Conservation (phyloP, 176 grass and related monocot genomes). For the Hyparrhenia diplandra region DNA sequence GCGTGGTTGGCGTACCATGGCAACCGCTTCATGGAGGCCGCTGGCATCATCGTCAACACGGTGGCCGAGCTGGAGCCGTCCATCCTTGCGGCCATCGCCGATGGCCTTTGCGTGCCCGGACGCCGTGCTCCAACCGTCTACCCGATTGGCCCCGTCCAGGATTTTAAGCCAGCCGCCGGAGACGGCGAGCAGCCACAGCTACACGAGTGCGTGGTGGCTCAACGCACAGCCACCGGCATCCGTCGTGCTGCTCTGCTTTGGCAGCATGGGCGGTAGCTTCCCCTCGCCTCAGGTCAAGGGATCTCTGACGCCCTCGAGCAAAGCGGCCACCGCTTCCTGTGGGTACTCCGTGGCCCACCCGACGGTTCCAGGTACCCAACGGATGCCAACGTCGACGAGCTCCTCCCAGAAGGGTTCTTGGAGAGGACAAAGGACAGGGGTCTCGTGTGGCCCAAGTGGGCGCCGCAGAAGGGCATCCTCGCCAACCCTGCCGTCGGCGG, state of each 20-base stretch:
- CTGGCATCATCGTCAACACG: constrained; percentile 41
- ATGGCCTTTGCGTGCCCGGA: neutral
- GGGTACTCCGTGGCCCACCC: constrained; percentile 22
- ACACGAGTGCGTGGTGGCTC: constrained; percentile 48
- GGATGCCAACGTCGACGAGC: neutral
- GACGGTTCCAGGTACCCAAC: neutral
- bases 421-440: constrained; percentile 29
- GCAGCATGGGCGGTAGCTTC: constrained; percentile 24
- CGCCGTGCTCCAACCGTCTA: constrained; percentile 7
- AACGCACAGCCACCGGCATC: constrained; percentile 27
- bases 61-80: constrained; percentile 30
- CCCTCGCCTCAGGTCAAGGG: neutral
- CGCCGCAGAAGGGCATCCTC: constrained; percentile 41
- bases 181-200: neutral
- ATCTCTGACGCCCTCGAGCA: constrained; percentile 34
- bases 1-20: constrained; percentile 27
- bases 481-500: constrained; percentile 21
- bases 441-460: constrained; percentile 31
- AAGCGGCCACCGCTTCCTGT: constrained; percentile 42
- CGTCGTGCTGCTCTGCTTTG: constrained; percentile 43
- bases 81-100: neutral
- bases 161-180: too few relatives aligned
- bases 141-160: constrained; percentile 20
- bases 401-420: constrained; percentile 34
- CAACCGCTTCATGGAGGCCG: constrained; percentile 3